These are phyloP conservation scores for Fusarium clavum DNA, from an alignment of 2,329 filamentous ascomycete genomes.

Conservation along the genomic window DNA sequence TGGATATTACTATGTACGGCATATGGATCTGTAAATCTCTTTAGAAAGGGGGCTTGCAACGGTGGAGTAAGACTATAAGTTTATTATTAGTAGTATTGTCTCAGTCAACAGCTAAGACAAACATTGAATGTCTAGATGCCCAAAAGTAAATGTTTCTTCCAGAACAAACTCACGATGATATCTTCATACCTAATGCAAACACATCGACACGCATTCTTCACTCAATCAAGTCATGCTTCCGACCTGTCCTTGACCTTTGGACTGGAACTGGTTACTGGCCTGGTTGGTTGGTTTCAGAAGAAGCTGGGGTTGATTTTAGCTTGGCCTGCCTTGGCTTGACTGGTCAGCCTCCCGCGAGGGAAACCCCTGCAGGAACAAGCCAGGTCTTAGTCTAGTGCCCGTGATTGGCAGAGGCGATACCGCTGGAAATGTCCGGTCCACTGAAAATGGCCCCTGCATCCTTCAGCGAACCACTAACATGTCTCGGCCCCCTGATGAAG, in stretches of 20 bases:
- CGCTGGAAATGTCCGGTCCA: constrained; percentile 1
- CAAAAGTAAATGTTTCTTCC: neutral
- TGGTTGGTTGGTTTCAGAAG: constrained; percentile 40
- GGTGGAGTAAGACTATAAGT: constrained; percentile 13
- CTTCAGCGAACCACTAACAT: constrained; percentile 15
- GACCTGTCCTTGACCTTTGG: neutral
- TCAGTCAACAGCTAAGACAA: neutral
- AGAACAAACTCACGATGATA: neutral
- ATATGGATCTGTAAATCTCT: neutral
- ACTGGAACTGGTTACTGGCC: neutral
- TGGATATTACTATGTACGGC: neutral
- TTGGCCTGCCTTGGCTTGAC: constrained; percentile 16
- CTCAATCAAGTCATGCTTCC: constrained; percentile 15
- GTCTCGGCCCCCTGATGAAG: constrained; percentile 21
- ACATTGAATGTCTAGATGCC: neutral
- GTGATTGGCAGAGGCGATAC: constrained; percentile 14
- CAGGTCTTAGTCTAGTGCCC: constrained; percentile 3
- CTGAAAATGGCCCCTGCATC: neutral
- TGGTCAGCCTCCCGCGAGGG: constrained; percentile 29
- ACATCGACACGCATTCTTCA: neutral
- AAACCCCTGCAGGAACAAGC: constrained; percentile 31
- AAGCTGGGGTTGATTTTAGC: constrained; percentile 39
- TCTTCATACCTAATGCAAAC: neutral
- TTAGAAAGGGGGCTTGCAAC: constrained; percentile 4
- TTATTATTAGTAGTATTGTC: constrained; percentile 13